These are phyloP conservation scores for Microstroma glucosiphilum DNA, from an alignment of 1,284 basidiomycete species.

Conservation along the genomic window DNA sequence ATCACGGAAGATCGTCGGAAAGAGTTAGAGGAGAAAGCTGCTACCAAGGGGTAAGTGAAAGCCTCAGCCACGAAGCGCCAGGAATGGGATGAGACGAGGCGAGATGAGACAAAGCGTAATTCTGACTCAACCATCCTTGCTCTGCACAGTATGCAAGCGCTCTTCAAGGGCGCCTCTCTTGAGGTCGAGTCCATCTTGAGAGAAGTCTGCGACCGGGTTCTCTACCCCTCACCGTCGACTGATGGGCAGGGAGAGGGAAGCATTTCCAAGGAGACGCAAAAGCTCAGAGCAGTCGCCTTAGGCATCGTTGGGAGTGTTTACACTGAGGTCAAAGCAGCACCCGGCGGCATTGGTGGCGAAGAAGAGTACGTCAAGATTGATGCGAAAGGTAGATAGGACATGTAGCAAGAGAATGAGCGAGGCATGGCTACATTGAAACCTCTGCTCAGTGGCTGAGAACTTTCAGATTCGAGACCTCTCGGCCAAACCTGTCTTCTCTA, in stretches of 20 bases:
- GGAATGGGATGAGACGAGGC: too few species aligned
- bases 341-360: conserved; percentile 3
- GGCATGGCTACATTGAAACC: too few species aligned
- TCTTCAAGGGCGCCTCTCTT: conserved; percentile 70
- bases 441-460: too few species aligned
- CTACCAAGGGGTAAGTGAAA: conserved; percentile 63
- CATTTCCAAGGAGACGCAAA: conserved; percentile 44
- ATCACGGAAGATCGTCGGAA: conserved; percentile 77
- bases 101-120: background rate
- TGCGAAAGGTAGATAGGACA: background rate
- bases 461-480: too few species aligned
- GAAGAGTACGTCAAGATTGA: conserved; percentile 14
- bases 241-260: background rate
- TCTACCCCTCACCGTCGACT: conserved; percentile 52
- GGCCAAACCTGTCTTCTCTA: too few species aligned
- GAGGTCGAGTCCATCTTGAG: conserved; percentile 89
- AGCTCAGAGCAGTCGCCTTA: conserved; percentile 41
- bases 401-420: too few species aligned
- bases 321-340: conserved; percentile 11
- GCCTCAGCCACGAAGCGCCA: background rate
- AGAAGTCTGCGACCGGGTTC: conserved; percentile 82
- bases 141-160: conserved; percentile 30
- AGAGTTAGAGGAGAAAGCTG: conserved; percentile 88
- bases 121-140: background rate
- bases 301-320: conserved; percentile 26